Conservation (phyloP, 2,329 filamentous ascomycete species). For the Capronia americana region DNA sequence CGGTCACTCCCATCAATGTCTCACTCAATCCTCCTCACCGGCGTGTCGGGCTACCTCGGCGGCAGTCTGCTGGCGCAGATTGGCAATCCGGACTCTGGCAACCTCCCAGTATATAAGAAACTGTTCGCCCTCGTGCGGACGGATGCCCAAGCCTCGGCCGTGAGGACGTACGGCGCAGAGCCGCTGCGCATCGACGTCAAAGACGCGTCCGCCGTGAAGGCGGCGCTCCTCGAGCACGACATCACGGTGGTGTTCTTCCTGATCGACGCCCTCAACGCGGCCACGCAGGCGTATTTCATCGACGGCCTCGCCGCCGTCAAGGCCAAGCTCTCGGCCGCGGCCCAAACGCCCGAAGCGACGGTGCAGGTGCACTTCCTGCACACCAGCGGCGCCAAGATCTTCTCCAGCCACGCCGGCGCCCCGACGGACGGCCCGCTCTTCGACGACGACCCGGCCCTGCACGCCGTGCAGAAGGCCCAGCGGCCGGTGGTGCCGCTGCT, state of each 20-base stretch:
- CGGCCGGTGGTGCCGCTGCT: slow-evolving; percentile 38
- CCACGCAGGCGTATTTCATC: slow-evolving; percentile 38
- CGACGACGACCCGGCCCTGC: slow-evolving; percentile 55
- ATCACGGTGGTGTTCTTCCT: slow-evolving; percentile 60
- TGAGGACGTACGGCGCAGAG: slow-evolving; percentile 51
- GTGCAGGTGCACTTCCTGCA: slow-evolving; percentile 5
- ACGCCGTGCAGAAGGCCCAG: slow-evolving; percentile 52
- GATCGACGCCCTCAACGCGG: slow-evolving; percentile 48
- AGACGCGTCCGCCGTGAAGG: slow-evolving; percentile 46
- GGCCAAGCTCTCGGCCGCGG: neutral
- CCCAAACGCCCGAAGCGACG: neutral
- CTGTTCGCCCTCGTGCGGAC: slow-evolving; percentile 58
- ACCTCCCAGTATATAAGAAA: slow-evolving; percentile 52
- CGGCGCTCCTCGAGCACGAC: slow-evolving; percentile 49
- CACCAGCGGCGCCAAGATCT: slow-evolving; percentile 61
- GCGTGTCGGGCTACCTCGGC: slow-evolving; percentile 61
- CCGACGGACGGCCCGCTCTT: slow-evolving; percentile 51
- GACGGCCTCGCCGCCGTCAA: slow-evolving; percentile 44
- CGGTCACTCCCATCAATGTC: slow-evolving; percentile 33
- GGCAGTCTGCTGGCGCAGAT: slow-evolving; percentile 55
- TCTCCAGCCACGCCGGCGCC: slow-evolving; percentile 56
- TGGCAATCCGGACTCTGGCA: slow-evolving; percentile 28
- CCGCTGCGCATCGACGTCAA: slow-evolving; percentile 51
- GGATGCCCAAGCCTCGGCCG: slow-evolving; percentile 52
- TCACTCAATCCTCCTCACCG: slow-evolving; percentile 48